Percentiles rank a stretch among this genome's conserved stretches.
Evolutionary conservation across 2,329 filamentous ascomycete species (phyloP).

Genomic region (Pestalotiopsis sp.): DNA sequence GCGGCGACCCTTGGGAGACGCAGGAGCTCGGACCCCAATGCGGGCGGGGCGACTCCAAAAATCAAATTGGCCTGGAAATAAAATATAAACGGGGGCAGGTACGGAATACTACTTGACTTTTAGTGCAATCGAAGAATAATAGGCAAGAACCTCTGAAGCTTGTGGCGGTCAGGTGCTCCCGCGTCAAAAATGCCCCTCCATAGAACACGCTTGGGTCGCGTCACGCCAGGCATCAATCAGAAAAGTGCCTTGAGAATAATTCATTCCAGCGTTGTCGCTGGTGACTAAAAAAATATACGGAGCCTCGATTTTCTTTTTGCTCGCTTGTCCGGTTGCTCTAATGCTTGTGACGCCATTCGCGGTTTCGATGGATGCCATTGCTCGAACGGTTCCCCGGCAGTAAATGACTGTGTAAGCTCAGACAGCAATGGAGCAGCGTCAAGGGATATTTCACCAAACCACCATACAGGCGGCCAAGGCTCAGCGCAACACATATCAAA

Average conservation of each 20-base stretch:
- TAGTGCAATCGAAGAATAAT: background rate
- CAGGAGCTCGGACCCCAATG: background rate
- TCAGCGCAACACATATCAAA: slow-evolving; percentile 25
- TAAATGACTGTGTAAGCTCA: background rate
- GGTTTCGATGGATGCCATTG: background rate
- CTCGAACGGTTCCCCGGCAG: background rate
- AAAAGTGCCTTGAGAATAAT: background rate
- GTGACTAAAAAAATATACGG: background rate
- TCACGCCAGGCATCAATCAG: background rate
- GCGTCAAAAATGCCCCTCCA: slow-evolving; percentile 7
- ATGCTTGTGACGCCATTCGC: background rate
- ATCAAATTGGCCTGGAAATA: background rate
- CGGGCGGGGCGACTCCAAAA: background rate
- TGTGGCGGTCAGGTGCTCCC: slow-evolving; percentile 2
- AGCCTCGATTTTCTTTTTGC: background rate
- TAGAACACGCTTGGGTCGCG: background rate
- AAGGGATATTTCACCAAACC: slow-evolving; percentile 49
- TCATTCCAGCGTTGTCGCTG: background rate
- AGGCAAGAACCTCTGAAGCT: background rate
- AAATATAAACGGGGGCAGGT: background rate
- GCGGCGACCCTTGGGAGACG: background rate
- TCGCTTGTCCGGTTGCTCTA: background rate
- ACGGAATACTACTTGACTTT: too few relatives aligned
- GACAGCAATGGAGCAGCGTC: slow-evolving; percentile 24
- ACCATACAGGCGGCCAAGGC: slow-evolving; percentile 51